These are phyloP conservation scores for Kokia cookei DNA, from an alignment of 441 rosid genomes.

Conservation along the genomic window DNA sequence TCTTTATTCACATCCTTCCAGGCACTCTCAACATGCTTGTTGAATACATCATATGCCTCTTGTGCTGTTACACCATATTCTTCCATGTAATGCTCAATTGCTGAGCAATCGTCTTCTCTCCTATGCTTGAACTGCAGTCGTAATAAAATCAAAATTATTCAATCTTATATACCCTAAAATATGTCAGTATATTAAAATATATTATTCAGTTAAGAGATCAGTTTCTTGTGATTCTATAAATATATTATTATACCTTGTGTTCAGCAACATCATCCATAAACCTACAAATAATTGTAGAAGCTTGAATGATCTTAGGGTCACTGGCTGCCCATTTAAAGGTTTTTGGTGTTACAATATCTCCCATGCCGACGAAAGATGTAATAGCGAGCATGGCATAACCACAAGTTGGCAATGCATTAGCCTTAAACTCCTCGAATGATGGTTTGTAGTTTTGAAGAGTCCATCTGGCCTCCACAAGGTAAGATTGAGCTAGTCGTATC, in stretches of 20 bases:
- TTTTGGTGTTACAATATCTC: constrained; percentile 9
- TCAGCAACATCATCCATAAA: constrained; percentile 22
- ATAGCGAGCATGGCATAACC: background rate
- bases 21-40: background rate
- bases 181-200: too few relatives aligned
- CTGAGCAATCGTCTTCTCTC: constrained; percentile 16
- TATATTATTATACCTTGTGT: constrained; percentile 15
- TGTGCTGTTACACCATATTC: constrained; percentile 12
- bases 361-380: constrained; percentile 11
- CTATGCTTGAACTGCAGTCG: constrained; percentile 9
- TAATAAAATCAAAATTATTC: background rate
- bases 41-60: background rate
- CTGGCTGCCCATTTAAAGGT: constrained; percentile 20
- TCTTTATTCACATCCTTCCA: constrained; percentile 35
- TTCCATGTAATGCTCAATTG: constrained; percentile 20
- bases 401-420: background rate
- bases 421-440: constrained; percentile 18
- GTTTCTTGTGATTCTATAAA: background rate
- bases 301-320: constrained; percentile 18
- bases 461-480: constrained; percentile 16
- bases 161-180: background rate
- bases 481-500: background rate
- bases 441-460: constrained; percentile 6
- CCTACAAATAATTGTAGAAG: constrained; percentile 9
- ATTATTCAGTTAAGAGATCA: too few relatives aligned